Base-by-base conservation (phyloP, 2,329 filamentous ascomycete genomes). In the Ophiostoma angusticollis region DNA sequence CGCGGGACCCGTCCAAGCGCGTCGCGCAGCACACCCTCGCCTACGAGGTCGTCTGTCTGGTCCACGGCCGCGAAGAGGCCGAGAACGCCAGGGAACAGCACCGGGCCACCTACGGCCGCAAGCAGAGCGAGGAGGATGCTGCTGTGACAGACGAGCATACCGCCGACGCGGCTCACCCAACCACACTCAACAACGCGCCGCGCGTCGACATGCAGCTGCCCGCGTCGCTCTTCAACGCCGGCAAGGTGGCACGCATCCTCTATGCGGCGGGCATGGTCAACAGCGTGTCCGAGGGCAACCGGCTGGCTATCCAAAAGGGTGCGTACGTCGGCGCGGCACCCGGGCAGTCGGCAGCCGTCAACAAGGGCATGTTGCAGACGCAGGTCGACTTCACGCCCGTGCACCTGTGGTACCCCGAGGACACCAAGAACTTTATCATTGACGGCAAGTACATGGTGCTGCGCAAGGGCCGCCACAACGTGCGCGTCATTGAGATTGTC, bases 1-100 rank as follows among this genome's bases (percentile, higher is more conserved):
- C 58, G 8, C 46, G 65, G 21, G 71, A 87, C 40, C 82, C 83
- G 0, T 70, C 77, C 1, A 75, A 79, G 58, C 76, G 91, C 22
- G 56, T 75, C 40, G 86, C 89, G 3, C 89, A 98, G 50, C 87
- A 94, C 53, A 63, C 70, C 1, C 72, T 98, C 3, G 91, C 91
- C 1, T 73, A 67, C 36, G 87, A 98, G 54, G 80, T 96, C 17
- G 65, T 93, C 1, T 71, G 79, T 35, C 68, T 98, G 2, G 72
- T 86, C 1, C 86, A 96, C 53, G 84, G 87, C 12, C 55, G 64
- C 0, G 52, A 68, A 7, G 70, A 71, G 45, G 85, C 87, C 0
- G 55, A 71, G 12, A 63, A 70, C 17, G 78, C 84, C 6, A 74
- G 77, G 42, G 42, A 58, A 22, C 62, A 67, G 45, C 75, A 80